Percentiles rank a stretch among this genome's conserved stretches.
phyloP scores from a whole-genome alignment of 108 stramenopile species.

The Fragilaria radians region DNA sequence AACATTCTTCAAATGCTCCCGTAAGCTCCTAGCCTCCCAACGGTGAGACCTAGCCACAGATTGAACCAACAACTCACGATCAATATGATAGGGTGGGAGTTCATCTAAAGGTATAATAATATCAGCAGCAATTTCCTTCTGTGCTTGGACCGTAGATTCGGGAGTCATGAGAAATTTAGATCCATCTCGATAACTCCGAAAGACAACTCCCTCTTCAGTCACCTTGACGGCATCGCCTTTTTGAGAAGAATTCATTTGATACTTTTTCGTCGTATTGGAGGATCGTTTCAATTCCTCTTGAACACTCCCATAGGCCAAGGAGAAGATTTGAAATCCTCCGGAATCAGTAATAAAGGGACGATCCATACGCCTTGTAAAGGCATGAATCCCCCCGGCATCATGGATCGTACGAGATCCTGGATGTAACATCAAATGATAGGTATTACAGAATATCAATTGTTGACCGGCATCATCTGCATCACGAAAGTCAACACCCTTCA shows the following conservation, averaged over 20 bases:
- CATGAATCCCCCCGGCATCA: slow-evolving; percentile 88
- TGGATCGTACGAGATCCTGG: slow-evolving; percentile 81
- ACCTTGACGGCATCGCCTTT: slow-evolving; percentile 68
- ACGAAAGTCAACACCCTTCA: slow-evolving; percentile 78
- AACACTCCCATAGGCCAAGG: slow-evolving; percentile 77
- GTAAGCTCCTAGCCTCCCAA: slow-evolving; percentile 88
- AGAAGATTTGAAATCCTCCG: slow-evolving; percentile 93
- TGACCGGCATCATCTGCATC: slow-evolving; percentile 65
- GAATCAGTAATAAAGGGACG: slow-evolving; percentile 88
- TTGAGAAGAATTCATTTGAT: not conserved
- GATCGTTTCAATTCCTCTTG: slow-evolving; percentile 80
- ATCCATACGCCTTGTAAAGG: slow-evolving; percentile 63
- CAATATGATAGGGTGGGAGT: slow-evolving; percentile 85
- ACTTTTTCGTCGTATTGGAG: slow-evolving; percentile 3
- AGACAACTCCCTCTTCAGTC: slow-evolving; percentile 82
- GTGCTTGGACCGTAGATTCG: slow-evolving; percentile 83
- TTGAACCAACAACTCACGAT: slow-evolving; percentile 40
- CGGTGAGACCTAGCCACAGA: slow-evolving; percentile 85
- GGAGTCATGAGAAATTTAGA: slow-evolving; percentile 78
- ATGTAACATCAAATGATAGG: slow-evolving; percentile 90
- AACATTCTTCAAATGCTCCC: slow-evolving; percentile 73
- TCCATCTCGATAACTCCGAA: slow-evolving; percentile 88
- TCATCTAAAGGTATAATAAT: slow-evolving; percentile 96
- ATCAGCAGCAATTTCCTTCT: slow-evolving; percentile 88
- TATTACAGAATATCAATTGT: slow-evolving; percentile 89